Evolutionary conservation across 164 flowering plant genomes (phyloP).

Genomic region (Sedum album): DNA sequence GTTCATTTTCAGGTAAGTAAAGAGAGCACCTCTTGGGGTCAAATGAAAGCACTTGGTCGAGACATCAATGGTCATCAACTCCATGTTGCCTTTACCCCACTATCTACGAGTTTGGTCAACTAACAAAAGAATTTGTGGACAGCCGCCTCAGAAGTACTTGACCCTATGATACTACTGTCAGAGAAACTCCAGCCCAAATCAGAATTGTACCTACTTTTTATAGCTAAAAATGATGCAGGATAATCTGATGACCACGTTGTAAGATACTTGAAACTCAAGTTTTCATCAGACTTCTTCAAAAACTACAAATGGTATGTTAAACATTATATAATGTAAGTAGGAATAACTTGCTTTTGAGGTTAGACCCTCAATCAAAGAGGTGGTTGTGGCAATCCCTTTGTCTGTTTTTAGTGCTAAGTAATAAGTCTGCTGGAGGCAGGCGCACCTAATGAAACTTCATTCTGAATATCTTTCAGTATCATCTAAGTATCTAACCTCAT

Average conservation of each 20-base stretch:
- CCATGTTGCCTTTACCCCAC: not conserved
- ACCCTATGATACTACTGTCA: not conserved
- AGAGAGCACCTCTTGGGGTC: too few relatives aligned
- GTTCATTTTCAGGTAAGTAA: not conserved
- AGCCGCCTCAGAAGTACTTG: not conserved
- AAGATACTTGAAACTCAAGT: not conserved
- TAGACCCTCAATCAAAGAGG: not conserved
- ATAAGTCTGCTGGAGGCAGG: not conserved
- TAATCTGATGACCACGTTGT: not conserved
- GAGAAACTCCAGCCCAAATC: not conserved
- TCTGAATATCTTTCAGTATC: too few relatives aligned
- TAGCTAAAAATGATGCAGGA: not conserved
- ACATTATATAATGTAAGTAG: not conserved
- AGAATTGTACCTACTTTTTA: not conserved
- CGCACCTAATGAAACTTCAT: constrained; percentile 2
- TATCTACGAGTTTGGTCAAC: not conserved
- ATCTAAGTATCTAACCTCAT: too few relatives aligned
- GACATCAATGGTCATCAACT: not conserved
- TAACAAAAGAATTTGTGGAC: not conserved
- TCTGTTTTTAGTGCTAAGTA: not conserved
- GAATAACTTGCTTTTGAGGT: not conserved
- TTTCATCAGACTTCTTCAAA: not conserved
- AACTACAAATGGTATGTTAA: not conserved
- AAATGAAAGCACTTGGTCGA: not conserved
- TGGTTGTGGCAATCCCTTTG: not conserved